Conservation (phyloP, 169 alveolate species). For the Eimeria praecox region DNA sequence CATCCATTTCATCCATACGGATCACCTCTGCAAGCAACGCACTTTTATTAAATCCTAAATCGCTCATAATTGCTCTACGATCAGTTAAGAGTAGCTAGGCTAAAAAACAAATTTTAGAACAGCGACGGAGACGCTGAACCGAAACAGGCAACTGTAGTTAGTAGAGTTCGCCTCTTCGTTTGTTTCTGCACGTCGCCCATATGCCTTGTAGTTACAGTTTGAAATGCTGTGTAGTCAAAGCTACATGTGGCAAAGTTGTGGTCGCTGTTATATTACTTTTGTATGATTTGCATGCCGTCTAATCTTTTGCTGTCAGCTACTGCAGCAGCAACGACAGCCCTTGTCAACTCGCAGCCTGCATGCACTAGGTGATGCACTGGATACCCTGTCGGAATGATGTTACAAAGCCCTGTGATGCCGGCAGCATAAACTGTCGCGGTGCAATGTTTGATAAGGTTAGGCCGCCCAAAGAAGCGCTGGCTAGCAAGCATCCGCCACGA, state of each 20-base stretch:
- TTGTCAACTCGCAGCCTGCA: background rate
- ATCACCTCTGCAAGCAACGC: too few species aligned
- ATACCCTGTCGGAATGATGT: background rate
- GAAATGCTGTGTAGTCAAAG: background rate
- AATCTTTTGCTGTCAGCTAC: background rate
- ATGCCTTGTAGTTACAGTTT: background rate
- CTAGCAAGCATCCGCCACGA: too few species aligned
- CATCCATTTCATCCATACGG: too few species aligned
- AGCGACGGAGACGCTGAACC: too few species aligned
- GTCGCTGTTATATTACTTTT: background rate
- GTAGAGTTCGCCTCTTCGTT: background rate
- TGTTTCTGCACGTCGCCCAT: too few species aligned
- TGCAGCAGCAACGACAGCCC: background rate
- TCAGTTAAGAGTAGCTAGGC: too few species aligned
- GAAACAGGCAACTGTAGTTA: too few species aligned
- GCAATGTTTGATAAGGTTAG: too few species aligned
- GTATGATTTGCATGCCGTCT: background rate
- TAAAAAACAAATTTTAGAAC: too few species aligned
- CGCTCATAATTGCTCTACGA: too few species aligned
- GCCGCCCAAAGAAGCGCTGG: too few species aligned
- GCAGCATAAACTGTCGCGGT: background rate
- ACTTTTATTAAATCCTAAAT: too few species aligned
- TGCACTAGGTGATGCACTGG: background rate
- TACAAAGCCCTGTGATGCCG: background rate
- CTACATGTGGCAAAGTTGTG: background rate